Evolutionary conservation across 2,329 filamentous ascomycete species (phyloP), one percentile per base, ranked within the genome.

Genomic region (Aspergillus tamarii): DNA sequence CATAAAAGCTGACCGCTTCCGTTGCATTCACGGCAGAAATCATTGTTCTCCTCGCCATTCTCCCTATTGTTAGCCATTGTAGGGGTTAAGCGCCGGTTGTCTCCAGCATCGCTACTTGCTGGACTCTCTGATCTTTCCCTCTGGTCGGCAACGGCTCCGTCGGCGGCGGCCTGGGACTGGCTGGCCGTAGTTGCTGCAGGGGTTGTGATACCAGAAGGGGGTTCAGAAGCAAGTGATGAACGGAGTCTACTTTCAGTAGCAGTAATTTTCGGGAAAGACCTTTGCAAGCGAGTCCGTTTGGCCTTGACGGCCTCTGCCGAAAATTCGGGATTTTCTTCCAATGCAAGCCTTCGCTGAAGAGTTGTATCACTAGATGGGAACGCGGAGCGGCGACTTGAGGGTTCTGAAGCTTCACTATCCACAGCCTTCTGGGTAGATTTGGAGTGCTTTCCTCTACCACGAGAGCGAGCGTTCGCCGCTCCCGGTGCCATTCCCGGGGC

Each of bases 1-100:
- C 94, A 97, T 68, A 98, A 85, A 67, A 99, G 86, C 70, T 93
- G 88, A 62, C 94, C 94, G 69, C 88, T 91, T 67, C 91, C 91
- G 73, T 90, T 88, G 80, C 95, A 99, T 53, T 93, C 88, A 66
- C 90, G 90, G 82, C 94, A 99, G 74, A 91, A 90, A 77, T 98
- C 94, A 77, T 95, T 92, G 77, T 96, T 96, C 66, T 97, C 90
- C 70, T 68, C 59, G 8, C 66, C 65, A 43, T 74, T 70, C 26
- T 60, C 62, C 11, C 23, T 41, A 16, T n/a, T 45, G 34, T 43
- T 43, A 12, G 34, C 55, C 41, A 69, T 41, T 23, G 67, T 66
- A 23, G 68, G 65, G 2, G 69, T 67, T 45, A 71, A 59, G 36
- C 69, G 69, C 30, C 69, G 66, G 48, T 71, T 71, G 41, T 69